These are phyloP conservation scores for Tulasnella sp. DNA, from an alignment of 768 basidiomycete species.

Conservation along the genomic window DNA sequence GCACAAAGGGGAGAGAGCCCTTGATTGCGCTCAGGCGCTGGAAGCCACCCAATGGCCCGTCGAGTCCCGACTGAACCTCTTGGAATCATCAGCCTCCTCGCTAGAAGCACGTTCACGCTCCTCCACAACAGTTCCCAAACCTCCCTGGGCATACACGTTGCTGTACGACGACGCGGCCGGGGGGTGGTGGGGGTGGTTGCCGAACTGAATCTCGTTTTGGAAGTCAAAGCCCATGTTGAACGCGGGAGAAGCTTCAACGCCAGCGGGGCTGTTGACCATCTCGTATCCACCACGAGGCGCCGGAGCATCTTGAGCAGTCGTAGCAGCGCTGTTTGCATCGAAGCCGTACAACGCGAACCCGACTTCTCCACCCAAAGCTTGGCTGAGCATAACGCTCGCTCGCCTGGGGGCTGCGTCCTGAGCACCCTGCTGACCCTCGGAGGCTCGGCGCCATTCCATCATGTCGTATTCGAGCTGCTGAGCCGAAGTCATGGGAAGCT, in stretches of 20 bases:
- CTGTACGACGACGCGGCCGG: background rate
- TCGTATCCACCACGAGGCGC: background rate
- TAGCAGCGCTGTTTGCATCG: background rate
- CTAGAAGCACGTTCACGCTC: background rate
- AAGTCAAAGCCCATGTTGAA: slow-evolving; percentile 2
- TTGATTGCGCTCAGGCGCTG: slow-evolving; percentile 1
- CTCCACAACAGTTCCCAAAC: slow-evolving; percentile 12
- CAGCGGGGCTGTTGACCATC: background rate
- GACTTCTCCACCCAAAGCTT: slow-evolving; percentile 6
- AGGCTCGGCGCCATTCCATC: slow-evolving; percentile 17
- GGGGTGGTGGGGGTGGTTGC: background rate
- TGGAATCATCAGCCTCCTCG: slow-evolving; percentile 13
- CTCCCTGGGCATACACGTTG: background rate
- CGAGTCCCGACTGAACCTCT: slow-evolving; percentile 3
- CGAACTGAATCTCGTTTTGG: background rate
- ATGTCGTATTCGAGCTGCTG: slow-evolving; percentile 19
- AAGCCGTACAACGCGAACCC: slow-evolving; percentile 13
- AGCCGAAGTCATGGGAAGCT: slow-evolving; percentile 12
- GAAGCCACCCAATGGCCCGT: slow-evolving; percentile 7
- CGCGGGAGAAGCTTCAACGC: background rate
- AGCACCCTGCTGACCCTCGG: background rate
- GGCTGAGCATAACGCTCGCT: slow-evolving; percentile 15
- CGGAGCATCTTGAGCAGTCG: background rate
- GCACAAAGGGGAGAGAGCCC: background rate
- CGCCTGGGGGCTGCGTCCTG: background rate